A percentile compares a stretch with the other conserved stretches of the same genome.
Evolutionary conservation across 176 grass and related monocot species (phyloP).

Genomic region (Musa schizocarpa): DNA sequence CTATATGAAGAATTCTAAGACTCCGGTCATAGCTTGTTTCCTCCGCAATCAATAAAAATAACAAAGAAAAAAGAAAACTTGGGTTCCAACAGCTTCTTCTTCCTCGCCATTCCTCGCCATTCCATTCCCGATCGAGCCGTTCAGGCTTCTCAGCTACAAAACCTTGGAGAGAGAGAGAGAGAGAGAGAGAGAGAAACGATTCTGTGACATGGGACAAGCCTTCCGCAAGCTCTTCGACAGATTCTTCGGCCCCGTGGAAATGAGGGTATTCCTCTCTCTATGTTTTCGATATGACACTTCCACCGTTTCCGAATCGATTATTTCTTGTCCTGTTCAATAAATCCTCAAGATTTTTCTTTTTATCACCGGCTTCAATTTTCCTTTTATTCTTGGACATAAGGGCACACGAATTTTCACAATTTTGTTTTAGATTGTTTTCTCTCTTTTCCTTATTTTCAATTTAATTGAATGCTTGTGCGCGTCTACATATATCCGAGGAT

Average conservation of each 20-base stretch:
- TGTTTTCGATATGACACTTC: background rate
- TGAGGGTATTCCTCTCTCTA: background rate
- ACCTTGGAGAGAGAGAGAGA: background rate
- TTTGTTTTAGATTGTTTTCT: background rate
- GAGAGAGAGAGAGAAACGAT: background rate
- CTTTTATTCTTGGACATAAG: background rate
- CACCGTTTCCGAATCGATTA: background rate
- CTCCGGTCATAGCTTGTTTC: background rate
- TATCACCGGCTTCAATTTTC: background rate
- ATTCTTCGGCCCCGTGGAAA: constrained; percentile 5
- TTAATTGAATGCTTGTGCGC: no score
- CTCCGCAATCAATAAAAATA: background rate
- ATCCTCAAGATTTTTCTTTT: background rate
- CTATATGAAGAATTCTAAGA: background rate
- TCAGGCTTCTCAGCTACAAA: no score
- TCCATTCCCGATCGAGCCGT: no score
- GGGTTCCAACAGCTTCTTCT: no score
- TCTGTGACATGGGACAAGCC: constrained; percentile 3
- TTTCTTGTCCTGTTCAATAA: background rate
- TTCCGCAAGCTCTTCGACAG: constrained; percentile 12
- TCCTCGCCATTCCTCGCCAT: no score
- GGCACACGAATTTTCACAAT: background rate
- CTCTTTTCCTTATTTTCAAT: no score
- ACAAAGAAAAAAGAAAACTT: no score
- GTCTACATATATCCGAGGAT: no score